A percentile compares a stretch with the other conserved stretches of the same genome.
Evolutionary conservation across 345 rosid genomes (phyloP).

Genomic region (Corchorus olitorius): DNA sequence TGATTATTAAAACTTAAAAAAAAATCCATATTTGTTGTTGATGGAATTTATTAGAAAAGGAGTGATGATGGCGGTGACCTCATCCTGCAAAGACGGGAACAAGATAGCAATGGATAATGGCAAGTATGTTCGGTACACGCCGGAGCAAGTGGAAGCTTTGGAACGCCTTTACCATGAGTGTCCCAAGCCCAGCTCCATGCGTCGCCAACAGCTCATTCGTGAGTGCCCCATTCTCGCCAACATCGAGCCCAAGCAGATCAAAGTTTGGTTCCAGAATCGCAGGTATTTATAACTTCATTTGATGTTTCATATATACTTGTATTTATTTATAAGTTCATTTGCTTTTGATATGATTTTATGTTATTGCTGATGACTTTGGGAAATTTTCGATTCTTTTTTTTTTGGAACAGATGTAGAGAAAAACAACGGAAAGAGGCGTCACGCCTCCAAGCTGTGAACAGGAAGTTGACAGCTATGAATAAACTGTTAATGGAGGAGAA

Average conservation of each 20-base stretch:
- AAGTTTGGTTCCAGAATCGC: constrained; percentile 86
- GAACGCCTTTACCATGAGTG: constrained; percentile 74
- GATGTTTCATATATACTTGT: too few species aligned
- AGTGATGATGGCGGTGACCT: constrained; percentile 67
- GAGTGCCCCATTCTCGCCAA: constrained; percentile 79
- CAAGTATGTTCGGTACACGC: constrained; percentile 76
- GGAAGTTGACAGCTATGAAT: constrained; percentile 82
- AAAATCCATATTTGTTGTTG: background rate
- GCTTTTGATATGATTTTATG: too few species aligned
- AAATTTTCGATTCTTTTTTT: background rate
- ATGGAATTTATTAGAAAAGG: constrained; percentile 1
- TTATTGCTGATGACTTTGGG: background rate
- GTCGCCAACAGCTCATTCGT: constrained; percentile 75
- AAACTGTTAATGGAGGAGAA: constrained; percentile 86
- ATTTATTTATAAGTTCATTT: too few species aligned
- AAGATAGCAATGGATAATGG: constrained; percentile 64
- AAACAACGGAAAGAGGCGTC: constrained; percentile 79
- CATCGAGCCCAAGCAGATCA: constrained; percentile 86
- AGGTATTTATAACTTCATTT: constrained; percentile 33
- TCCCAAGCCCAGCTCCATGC: constrained; percentile 79
- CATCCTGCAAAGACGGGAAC: constrained; percentile 55
- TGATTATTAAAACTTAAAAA: background rate
- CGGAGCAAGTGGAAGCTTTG: constrained; percentile 81
- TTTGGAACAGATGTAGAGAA: constrained; percentile 61
- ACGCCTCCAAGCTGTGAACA: constrained; percentile 74